Conservation (phyloP, 495 filamentous ascomycete genomes). For the Penicillium manginii region DNA sequence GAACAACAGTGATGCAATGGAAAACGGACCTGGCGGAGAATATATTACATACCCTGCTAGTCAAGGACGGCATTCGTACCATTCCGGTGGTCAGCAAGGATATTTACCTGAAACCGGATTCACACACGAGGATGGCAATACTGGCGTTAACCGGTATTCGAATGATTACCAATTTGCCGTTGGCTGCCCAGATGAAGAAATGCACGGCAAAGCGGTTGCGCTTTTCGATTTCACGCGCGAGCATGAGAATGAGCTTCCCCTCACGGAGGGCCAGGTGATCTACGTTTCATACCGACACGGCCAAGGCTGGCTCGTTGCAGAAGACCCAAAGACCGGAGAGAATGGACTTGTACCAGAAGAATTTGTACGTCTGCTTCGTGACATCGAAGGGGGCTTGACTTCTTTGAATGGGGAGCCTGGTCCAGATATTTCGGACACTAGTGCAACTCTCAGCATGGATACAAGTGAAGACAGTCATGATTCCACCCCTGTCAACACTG, state of each 20-base stretch:
- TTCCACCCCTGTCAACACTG: conserved; percentile 24
- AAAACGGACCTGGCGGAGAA: conserved; percentile 78
- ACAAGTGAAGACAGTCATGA: conserved; percentile 39
- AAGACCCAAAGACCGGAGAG: conserved; percentile 90
- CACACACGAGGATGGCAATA: conserved; percentile 64
- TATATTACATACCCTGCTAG: conserved; percentile 77
- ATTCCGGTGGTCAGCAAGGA: conserved; percentile 59
- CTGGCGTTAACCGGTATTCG: conserved; percentile 70
- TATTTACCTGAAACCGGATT: conserved; percentile 55
- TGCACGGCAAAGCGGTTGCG: conserved; percentile 95
- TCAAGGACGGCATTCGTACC: conserved; percentile 59
- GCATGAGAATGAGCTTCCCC: conserved; percentile 93
- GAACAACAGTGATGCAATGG: conserved; percentile 59
- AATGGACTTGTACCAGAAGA: conserved; percentile 93
- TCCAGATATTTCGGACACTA: conserved; percentile 28
- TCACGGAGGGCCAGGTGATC: conserved; percentile 93
- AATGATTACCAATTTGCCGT: conserved; percentile 94
- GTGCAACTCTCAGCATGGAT: conserved; percentile 31
- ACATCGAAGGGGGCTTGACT: conserved; percentile 75
- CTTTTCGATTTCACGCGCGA: conserved; percentile 93
- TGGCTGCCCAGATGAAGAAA: conserved; percentile 93
- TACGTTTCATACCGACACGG: conserved; percentile 95
- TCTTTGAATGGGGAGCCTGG: conserved; percentile 49
- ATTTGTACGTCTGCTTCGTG: conserved; percentile 90
- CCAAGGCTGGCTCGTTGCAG: conserved; percentile 95